These are phyloP conservation scores for Selaginella tamariscina DNA, from an alignment of 75 land plant species.

Conservation along the genomic window DNA sequence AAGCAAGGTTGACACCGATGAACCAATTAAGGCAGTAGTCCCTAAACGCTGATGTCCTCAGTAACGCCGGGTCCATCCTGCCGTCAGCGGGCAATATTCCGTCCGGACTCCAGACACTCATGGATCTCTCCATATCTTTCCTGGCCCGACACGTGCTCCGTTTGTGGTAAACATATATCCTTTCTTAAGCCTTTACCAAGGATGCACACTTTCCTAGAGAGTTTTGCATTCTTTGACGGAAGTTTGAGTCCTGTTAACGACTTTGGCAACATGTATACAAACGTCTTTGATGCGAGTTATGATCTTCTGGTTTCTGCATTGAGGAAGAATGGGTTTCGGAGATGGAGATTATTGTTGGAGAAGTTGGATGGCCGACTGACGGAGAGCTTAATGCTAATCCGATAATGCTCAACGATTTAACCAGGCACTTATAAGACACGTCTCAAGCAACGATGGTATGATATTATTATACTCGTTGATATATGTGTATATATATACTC, in stretches of 20 bases:
- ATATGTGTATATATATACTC: no score
- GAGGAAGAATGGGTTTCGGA: not conserved
- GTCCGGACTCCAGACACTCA: not conserved
- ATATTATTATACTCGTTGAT: no score
- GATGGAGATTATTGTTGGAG: conserved; percentile 3
- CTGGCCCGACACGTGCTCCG: not conserved
- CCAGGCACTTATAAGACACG: not conserved
- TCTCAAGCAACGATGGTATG: not conserved
- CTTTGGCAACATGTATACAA: not conserved
- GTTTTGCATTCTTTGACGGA: conserved; percentile 6
- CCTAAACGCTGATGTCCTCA: not conserved
- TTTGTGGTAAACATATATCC: conserved; percentile 9
- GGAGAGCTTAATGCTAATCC: not conserved
- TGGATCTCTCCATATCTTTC: not conserved
- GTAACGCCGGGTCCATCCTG: not conserved
- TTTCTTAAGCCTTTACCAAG: conserved; percentile 1
- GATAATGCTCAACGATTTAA: conserved; percentile 2
- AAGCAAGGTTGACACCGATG: not conserved
- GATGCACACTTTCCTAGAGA: not conserved
- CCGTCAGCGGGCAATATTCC: not conserved
- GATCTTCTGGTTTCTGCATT: conserved; percentile 4
- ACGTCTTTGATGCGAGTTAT: conserved; percentile 13
- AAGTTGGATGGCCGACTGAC: conserved; percentile 8
- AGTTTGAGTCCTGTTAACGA: not conserved
- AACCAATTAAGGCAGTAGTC: not conserved